Percentiles rank a stretch among this genome's conserved stretches.
These are phyloP conservation scores for Tuber microsphaerosporum DNA, from an alignment of 495 filamentous ascomycete species.

Conservation along the genomic window DNA sequence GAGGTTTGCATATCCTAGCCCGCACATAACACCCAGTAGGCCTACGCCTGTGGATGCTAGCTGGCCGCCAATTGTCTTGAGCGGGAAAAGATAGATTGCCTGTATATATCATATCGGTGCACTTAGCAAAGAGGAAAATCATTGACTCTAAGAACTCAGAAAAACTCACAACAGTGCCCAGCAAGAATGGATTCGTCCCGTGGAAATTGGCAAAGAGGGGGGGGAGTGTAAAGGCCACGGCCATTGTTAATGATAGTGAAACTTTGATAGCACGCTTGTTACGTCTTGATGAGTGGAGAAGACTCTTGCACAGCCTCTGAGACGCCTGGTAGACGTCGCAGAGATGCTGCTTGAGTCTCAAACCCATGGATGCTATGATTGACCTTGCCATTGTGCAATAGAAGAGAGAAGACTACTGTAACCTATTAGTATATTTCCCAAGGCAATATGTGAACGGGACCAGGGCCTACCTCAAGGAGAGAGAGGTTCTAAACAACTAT, in stretches of 20 bases:
- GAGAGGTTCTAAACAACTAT: background rate
- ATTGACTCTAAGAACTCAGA: background rate
- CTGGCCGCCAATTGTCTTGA: conserved; percentile 39
- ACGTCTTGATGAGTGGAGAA: conserved; percentile 23
- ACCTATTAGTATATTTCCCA: background rate
- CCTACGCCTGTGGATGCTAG: conserved; percentile 32
- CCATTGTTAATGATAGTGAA: conserved; percentile 32
- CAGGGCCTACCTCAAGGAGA: background rate
- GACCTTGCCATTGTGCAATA: background rate
- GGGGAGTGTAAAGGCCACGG: conserved; percentile 32
- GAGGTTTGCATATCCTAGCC: conserved; percentile 37
- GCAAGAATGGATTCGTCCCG: conserved; percentile 36
- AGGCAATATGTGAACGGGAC: background rate
- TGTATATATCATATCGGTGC: conserved; percentile 10
- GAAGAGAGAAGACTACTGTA: background rate
- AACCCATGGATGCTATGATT: background rate
- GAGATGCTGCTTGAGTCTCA: conserved; percentile 14
- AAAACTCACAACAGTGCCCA: conserved; percentile 39
- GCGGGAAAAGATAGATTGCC: conserved; percentile 41
- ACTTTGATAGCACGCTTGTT: conserved; percentile 34
- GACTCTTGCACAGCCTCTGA: conserved; percentile 18
- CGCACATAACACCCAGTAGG: conserved; percentile 23
- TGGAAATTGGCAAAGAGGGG: conserved; percentile 26
- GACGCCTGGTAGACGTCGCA: conserved; percentile 9
- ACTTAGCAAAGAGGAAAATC: background rate